Base-by-base conservation (phyloP, 257 asterid species). In the Nicotiana otophora region DNA sequence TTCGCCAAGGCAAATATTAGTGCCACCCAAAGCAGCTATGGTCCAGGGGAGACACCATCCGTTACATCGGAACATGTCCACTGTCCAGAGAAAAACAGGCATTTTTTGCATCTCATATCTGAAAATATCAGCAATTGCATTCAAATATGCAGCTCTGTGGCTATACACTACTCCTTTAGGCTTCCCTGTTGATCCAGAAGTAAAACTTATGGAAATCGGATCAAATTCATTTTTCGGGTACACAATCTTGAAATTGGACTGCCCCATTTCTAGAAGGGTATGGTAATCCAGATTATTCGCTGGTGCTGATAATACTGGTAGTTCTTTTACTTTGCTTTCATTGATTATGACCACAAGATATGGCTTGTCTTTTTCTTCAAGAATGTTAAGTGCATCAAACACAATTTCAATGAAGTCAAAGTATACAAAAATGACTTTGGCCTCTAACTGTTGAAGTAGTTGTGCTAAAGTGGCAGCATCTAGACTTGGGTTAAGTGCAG, bases 41-140 rank as follows among this genome's bases (percentile, higher is more conserved):
- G 86, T 88, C 98, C 98, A 94, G 7, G 97, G 85, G 85, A 90
- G 83, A 78, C 94, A 90, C 98, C 97, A 94, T 2, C 98, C 97
- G 4, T 89, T 94, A 85, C 97, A 92, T 12, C 94, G 95, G 39
- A 94, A 94, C 97, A 91, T 92, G 11, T 92, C 96, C 12, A 92
- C 94, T 0, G 90, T 89, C 97, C 98, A 92, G 1, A 92, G 75
- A 51, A 88, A 89, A 14, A 91, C 90, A 0, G 97, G 92, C 89
- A 11, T 36, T 4, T 89, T 81, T 2, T 58, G 66, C 92, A 86
- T 88, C 67, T 86, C 92, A 10, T 42, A 66, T 11, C 90, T 87
- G 34, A 91, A 87, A 64, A 88, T 76, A 17, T 78, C 84, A 1
- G 93, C 90, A 10, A 91, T 58, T 5, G 98, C 84, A 77, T 91